Base-by-base conservation (phyloP, 495 filamentous ascomycete species). In the Penicillium parvum region DNA sequence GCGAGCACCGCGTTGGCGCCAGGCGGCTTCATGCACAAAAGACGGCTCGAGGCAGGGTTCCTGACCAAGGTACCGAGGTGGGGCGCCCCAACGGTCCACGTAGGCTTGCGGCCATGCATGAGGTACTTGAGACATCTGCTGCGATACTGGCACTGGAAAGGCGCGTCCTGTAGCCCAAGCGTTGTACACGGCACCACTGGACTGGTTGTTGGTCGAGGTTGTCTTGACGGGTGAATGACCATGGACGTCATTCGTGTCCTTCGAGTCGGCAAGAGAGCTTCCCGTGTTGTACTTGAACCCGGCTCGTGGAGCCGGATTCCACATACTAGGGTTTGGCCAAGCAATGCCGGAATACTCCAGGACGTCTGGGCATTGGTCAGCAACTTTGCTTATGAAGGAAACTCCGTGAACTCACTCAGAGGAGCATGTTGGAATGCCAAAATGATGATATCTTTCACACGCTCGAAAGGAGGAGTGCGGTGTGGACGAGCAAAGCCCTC, bases 381-480 rank as follows among this genome's bases (percentile, higher is more conserved):
- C 19, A 14, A 39, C 3, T 19, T n/a, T 8, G 12, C 22, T 21
- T 10, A 8, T n/a, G 22, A 12, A 3, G 4, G 14, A n/a, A 32
- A 14, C 2, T 5, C 11, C 15, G 4, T 36, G 8, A 23, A 42
- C 73, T 60, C 66, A 91, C 88, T 74, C 18, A 86, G 63, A 5
- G 89, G 89, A 33, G 85, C 88, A 74, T 91, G 87, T 56, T 92
- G 87, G 51, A 94, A 95, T 5, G 88, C 82, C 58, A 95, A 90
- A 4, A 75, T 75, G 33, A 90, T 78, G 16, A 88, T 57, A 59
- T 90, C 85, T 52, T 81, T 85, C 50, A 86, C 73, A 29, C 82
- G 68, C 50, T 88, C 81, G 43, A 89, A 84, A 1, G 79, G 78
- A 8, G 62, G 65, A n/a, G 53, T 60, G 23, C 67, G 60, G 37